A percentile compares a stretch with the other conserved stretches of the same genome.
Evolutionary conservation across 768 basidiomycete species (phyloP).

Genomic region (Collybiopsis luxurians): DNA sequence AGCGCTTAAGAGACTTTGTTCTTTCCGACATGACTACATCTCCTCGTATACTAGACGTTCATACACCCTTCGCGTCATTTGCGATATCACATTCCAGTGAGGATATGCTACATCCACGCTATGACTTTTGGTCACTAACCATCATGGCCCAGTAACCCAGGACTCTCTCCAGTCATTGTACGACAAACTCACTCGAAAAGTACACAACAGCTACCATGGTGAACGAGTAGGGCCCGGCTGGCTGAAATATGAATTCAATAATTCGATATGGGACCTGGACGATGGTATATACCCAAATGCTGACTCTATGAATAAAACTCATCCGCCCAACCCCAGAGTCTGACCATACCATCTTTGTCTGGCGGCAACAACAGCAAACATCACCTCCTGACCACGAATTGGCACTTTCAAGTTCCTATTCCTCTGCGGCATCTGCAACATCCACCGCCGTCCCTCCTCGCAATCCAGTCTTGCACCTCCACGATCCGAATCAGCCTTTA

Average conservation of each 20-base stretch:
- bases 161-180: slow-evolving; percentile 63
- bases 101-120: slow-evolving; percentile 20
- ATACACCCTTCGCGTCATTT: slow-evolving; percentile 75
- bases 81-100: slow-evolving; percentile 73
- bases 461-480: slow-evolving; percentile 60
- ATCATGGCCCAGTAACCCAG: slow-evolving; percentile 51
- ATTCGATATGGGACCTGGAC: slow-evolving; percentile 81
- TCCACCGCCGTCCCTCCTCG: slow-evolving; percentile 3
- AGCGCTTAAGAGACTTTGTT: neutral
- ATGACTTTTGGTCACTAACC: neutral
- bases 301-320: neutral
- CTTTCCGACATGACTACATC: slow-evolving; percentile 23
- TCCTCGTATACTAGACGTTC: slow-evolving; percentile 62
- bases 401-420: neutral
- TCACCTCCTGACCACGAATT: slow-evolving; percentile 20
- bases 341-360: slow-evolving; percentile 84
- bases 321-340: slow-evolving; percentile 47
- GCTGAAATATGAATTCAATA: slow-evolving; percentile 84
- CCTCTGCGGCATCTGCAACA: neutral
- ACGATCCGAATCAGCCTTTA: slow-evolving; percentile 56
- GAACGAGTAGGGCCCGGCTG: slow-evolving; percentile 72
- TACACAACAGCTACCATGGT: slow-evolving; percentile 52
- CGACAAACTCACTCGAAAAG: slow-evolving; percentile 71
- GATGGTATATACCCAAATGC: slow-evolving; percentile 58
- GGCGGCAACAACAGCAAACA: slow-evolving; percentile 55